phyloP scores from a whole-genome alignment of 441 rosid genomes.

The Eruca vesicaria region DNA sequence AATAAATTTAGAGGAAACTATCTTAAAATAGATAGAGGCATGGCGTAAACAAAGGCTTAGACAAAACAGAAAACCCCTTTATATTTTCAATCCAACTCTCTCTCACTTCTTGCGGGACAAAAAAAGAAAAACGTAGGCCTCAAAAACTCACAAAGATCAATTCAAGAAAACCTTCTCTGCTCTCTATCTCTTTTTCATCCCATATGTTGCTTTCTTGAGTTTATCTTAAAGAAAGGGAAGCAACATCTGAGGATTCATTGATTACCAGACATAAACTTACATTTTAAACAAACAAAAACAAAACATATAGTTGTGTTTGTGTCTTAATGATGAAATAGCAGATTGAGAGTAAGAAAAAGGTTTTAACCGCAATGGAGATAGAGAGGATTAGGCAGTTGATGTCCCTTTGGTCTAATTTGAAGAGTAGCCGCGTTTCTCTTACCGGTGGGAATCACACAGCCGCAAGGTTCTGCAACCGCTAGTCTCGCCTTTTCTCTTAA shows the following conservation, averaged over 20 bases:
- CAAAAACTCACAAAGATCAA: constrained; percentile 21
- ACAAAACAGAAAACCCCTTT: constrained; percentile 31
- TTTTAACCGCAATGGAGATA: constrained; percentile 48
- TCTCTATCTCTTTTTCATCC: constrained; percentile 22
- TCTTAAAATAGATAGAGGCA: constrained; percentile 32
- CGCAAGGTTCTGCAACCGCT: constrained; percentile 81
- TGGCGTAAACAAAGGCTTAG: constrained; percentile 29
- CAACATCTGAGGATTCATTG: constrained; percentile 32
- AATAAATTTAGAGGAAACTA: constrained; percentile 8
- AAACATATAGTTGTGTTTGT: not conserved
- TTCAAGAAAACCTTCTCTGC: constrained; percentile 19
- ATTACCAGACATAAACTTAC: constrained; percentile 8
- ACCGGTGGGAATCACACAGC: constrained; percentile 92
- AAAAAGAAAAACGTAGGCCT: constrained; percentile 9
- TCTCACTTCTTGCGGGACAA: constrained; percentile 19
- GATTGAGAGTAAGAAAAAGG: constrained; percentile 34
- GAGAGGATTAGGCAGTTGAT: constrained; percentile 55
- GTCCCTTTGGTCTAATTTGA: constrained; percentile 47
- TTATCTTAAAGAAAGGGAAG: constrained; percentile 8
- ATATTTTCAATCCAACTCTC: constrained; percentile 26
- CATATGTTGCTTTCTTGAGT: constrained; percentile 31
- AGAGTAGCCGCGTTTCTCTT: constrained; percentile 53
- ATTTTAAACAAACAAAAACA: not conserved
- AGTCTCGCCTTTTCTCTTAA: constrained; percentile 25
- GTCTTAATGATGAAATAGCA: constrained; percentile 26